phyloP scores from a whole-genome alignment of 768 basidiomycete species.

The Hygrophoropsis aurantiaca region DNA sequence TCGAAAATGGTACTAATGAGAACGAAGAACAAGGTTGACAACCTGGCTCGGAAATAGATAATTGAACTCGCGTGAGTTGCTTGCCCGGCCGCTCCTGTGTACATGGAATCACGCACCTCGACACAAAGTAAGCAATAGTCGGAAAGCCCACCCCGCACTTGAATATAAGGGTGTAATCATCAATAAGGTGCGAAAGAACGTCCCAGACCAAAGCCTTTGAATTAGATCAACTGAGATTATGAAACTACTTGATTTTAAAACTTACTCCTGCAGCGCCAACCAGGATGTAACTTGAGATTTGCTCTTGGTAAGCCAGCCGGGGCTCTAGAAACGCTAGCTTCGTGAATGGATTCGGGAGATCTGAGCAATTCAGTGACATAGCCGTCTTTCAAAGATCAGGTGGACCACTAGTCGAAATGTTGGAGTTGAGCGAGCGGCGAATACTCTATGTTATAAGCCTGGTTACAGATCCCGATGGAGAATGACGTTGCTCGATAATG shows the following conservation, averaged over 20 bases:
- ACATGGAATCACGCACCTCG: slow-evolving; percentile 33
- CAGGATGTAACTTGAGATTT: slow-evolving; percentile 27
- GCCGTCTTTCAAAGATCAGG: no score
- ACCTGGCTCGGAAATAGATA: neutral
- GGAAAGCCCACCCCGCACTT: slow-evolving; percentile 14
- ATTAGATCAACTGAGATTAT: neutral
- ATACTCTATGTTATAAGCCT: no score
- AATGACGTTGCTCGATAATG: no score
- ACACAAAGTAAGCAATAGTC: slow-evolving; percentile 28
- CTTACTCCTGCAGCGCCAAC: slow-evolving; percentile 26
- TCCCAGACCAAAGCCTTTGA: slow-evolving; percentile 35
- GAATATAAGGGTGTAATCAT: slow-evolving; percentile 26
- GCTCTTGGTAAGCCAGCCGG: slow-evolving; percentile 22
- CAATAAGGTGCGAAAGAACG: slow-evolving; percentile 23
- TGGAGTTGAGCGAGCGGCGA: no score
- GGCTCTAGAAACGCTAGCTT: slow-evolving; percentile 31
- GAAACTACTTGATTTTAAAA: neutral
- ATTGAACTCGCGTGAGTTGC: no score
- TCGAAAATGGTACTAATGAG: slow-evolving; percentile 20
- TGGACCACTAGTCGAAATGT: no score
- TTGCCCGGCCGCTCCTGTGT: no score
- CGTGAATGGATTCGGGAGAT: slow-evolving; percentile 30
- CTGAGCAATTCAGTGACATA: slow-evolving; percentile 1
- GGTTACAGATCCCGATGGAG: no score
- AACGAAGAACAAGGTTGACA: slow-evolving; percentile 15